Evolutionary conservation across 345 rosid genomes (phyloP).

Genomic region (Lepidium sativum): DNA sequence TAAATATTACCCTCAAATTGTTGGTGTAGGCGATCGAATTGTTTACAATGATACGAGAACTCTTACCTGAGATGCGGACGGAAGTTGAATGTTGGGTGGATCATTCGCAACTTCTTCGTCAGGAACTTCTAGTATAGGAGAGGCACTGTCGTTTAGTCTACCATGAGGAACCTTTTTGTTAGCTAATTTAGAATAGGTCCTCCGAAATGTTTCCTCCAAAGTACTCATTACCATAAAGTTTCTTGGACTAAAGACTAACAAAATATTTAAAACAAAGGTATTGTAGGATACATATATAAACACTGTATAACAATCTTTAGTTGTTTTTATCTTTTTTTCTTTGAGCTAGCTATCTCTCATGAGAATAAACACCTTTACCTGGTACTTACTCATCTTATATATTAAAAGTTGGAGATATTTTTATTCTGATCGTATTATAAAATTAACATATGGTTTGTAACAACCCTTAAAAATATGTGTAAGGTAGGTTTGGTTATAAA

Average conservation of each 20-base stretch:
- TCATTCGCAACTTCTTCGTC: conserved; percentile 6
- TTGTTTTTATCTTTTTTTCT: background rate
- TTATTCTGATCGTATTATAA: no score
- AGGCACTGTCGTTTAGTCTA: conserved; percentile 3
- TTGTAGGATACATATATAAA: background rate
- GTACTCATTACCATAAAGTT: background rate
- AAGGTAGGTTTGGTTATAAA: no score
- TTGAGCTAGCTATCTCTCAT: background rate
- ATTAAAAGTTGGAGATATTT: no score
- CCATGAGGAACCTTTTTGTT: conserved; percentile 18
- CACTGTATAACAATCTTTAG: background rate
- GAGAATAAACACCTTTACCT: background rate
- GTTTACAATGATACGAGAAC: background rate
- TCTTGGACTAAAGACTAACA: background rate
- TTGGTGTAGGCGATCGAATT: background rate
- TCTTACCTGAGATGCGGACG: conserved; percentile 13
- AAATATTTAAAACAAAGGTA: background rate
- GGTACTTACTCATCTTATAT: background rate
- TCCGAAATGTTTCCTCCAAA: conserved; percentile 9
- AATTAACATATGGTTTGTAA: no score
- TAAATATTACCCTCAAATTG: background rate
- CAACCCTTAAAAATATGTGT: no score
- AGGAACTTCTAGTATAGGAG: conserved; percentile 3
- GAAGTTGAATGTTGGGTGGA: background rate
- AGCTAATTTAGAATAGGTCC: conserved; percentile 19